Base-by-base conservation (phyloP, 805 yeast species). In the Spathaspora boniae region DNA sequence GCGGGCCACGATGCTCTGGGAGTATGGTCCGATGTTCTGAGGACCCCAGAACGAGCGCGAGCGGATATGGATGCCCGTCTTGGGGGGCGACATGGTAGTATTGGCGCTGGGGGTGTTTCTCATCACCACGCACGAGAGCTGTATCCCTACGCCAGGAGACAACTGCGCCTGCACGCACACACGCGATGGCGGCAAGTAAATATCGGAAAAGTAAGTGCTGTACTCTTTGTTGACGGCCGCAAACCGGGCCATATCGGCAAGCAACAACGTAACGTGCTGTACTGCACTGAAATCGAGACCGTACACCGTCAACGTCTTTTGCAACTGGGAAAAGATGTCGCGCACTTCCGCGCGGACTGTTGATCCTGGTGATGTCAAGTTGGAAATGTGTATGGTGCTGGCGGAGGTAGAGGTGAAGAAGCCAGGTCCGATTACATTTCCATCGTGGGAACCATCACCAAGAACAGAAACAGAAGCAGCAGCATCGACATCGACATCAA, bases 41-140 rank as follows among this genome's bases (percentile, higher is more conserved):
- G 98, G 98, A 0, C 97, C 98, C 98, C 98, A 93, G 55, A 85
- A 89, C 26, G 97, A 88, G 40, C 89, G 70, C 1, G 97, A 88
- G 48, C 93, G 91, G 6, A 93, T 87, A 51, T 93, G 98, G 11
- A 91, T 63, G 0, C 98, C 96, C 20, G 61, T 62, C 46, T 82
- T 82, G 8, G 31, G 31, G 6, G 12, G 23, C n/a, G n/a, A n/a
- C n/a, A 9, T 12, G n/a, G n/a, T n/a, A n/a, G n/a, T n/a, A n/a
- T n/a, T n/a, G n/a, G n/a, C n/a, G n/a, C n/a, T n/a, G n/a, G n/a
- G 19, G 12, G 19, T 45, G 46, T 31, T 34, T 17, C 57, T 45
- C 12, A 78, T 49, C 0, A 73, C 72, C 9, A 73, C 63, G 11
- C 82, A 78, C 0, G 96, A 85, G 7, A 89, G 52, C 47, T 78